Base-by-base conservation (phyloP, 208 protist species). In the Trypanosoma theileri region DNA sequence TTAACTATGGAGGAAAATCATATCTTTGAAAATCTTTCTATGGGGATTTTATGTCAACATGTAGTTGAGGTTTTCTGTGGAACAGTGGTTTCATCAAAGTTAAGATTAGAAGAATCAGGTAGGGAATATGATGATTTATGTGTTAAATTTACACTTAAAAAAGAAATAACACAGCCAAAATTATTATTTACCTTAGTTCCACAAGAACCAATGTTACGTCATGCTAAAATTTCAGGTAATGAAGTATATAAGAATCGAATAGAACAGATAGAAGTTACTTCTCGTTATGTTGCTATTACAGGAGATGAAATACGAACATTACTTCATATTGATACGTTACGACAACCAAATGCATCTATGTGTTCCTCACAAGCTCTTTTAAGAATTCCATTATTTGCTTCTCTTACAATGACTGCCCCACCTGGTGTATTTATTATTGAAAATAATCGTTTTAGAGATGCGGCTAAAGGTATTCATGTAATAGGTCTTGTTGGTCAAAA, bases 241-340 rank as follows among this genome's bases (percentile, higher is more conserved):
- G 78, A 82, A 45, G 9, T 95, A n/a, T 84, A 68, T 16, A 72
- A 64, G n/a, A 93, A 93, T 59, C 21, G 19, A 17, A 21, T 55
- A n/a, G 41, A 51, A 4, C 90, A 93, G 59, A 76, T 76, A 10
- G 68, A 82, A 59, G 68, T 93, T 16, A 88, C 85, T 31, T 82
- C 90, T 48, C 76, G 84, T 22, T 93, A 91, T 66, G 77, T 93
- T 40, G 86, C 72, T 14, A 17, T 84, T 31, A 66, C 81, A 14
- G 26, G 64, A 9, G 84, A 91, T 66, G 60, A 66, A 4, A 64
- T 64, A 9, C 69, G 73, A 16, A 88, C 82, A 10, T 75, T 95
- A 44, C 63, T 95, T 17, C 79, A 91, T 42, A 62, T 93, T 54
- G 90, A 95, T 79, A 95, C 90, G 4, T 55, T 75, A 19, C 54